phyloP scores from a whole-genome alignment of 805 yeast species.

The Wickerhamomyces tratensis region DNA sequence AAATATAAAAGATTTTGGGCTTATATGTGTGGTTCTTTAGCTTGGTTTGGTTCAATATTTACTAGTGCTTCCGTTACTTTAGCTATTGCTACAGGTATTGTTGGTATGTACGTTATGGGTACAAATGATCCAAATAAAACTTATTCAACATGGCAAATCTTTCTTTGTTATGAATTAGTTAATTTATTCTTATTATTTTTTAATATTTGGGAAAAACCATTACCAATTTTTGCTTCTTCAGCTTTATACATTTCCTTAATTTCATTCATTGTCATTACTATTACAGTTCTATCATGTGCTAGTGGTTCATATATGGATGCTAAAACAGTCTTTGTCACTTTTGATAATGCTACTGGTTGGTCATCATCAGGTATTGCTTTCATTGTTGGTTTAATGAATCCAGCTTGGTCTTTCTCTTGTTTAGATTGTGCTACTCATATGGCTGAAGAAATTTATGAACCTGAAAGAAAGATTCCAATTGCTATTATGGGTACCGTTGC shows the following conservation, averaged over 20 bases:
- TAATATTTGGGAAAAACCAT: constrained; percentile 39
- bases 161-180: constrained; percentile 36
- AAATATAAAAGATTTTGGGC: constrained; percentile 28
- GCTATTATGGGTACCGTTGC: constrained; percentile 55
- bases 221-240: constrained; percentile 39
- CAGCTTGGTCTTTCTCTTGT: constrained; percentile 62
- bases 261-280: constrained; percentile 43
- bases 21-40: constrained; percentile 50
- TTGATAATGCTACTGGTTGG: constrained; percentile 55
- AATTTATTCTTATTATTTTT: constrained; percentile 33
- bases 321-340: constrained; percentile 41
- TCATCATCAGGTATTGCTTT: constrained; percentile 47
- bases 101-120: constrained; percentile 37
- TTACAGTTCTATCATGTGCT: constrained; percentile 42
- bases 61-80: constrained; percentile 52
- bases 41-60: constrained; percentile 53
- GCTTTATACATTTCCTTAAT: constrained; percentile 43
- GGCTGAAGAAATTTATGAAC: constrained; percentile 53
- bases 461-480: constrained; percentile 47
- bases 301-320: constrained; percentile 43
- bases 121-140: constrained; percentile 23
- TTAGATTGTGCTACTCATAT: constrained; percentile 64
- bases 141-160: constrained; percentile 43
- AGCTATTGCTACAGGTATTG: constrained; percentile 39
- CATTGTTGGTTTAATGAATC: constrained; percentile 61